Base-by-base conservation (phyloP, 768 basidiomycete genomes). In the Cyathus striatus region DNA sequence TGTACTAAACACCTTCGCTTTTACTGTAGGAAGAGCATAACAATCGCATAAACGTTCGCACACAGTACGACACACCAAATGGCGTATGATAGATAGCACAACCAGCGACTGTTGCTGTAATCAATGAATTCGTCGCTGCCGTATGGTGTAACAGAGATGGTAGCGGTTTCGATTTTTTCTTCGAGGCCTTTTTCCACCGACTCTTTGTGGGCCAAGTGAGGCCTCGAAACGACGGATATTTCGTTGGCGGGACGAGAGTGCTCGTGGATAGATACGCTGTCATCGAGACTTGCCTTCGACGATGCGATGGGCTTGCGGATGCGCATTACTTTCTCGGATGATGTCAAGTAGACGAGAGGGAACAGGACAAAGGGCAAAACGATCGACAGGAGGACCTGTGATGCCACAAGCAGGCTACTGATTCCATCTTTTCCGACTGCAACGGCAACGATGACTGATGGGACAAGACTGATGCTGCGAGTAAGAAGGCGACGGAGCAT, bases 361-460 rank as follows among this genome's bases (percentile, higher is more conserved):
- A 86, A 75, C 6, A 82, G 69, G 56, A 89, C 71, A 58, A 87
- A 87, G 0, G 87, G 86, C 3, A 89, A 72, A 14, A 87, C 75
- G 51, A 91, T 70, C 14, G 80, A 83, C 30, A 90, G 70, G 26
- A 76, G 67, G 43, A 90, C 88, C 55, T 90, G 89, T n/a, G 76
- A 84, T 3, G 74, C 79, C 41, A 91, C 78, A 18, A 91, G 76
- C 42, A 91, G 70, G 4, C 73, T 69, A 59, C 79, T 75, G 51
- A 90, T 68, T 1, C 89, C 89, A 0, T 55, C 49, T 32, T 74
- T 63, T 1, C 89, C 89, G n/a, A 81, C 67, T 0, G 79, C 70
- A n/a, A 76, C 65, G 2, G 86, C 82, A 35, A 90, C 79, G 2
- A 72, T 63, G 38, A 86, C 64, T 1, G 83, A 78, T 6, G 89